A percentile compares a stretch with the other conserved stretches of the same genome.
Conservation (phyloP, 1,139 yeast species). For the Pichia sp. region DNA sequence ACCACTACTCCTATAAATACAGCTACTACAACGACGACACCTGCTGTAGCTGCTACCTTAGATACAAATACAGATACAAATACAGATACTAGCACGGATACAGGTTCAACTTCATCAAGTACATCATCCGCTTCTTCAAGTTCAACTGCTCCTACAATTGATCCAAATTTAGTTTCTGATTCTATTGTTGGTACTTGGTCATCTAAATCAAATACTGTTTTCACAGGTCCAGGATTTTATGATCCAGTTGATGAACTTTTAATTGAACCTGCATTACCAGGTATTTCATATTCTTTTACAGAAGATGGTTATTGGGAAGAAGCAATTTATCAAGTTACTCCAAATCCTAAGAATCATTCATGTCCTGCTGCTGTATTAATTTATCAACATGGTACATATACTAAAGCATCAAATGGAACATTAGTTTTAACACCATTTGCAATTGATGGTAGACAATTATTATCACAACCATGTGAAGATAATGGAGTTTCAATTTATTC, state of each 20-base stretch:
- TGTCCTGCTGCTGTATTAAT: constrained; percentile 81
- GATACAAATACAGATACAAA: not conserved
- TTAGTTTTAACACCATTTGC: constrained; percentile 64
- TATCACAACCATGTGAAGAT: constrained; percentile 77
- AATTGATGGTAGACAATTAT: constrained; percentile 89
- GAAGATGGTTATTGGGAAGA: constrained; percentile 87
- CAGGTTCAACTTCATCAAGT: constrained; percentile 1
- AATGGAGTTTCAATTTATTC: constrained; percentile 53
- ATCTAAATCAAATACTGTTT: constrained; percentile 86
- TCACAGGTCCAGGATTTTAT: constrained; percentile 95
- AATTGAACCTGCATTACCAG: constrained; percentile 94
- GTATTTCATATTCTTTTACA: constrained; percentile 87
- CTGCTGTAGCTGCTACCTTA: not conserved
- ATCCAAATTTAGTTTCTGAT: constrained; percentile 15
- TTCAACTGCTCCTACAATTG: not conserved
- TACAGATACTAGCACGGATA: not conserved
- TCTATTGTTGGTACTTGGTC: constrained; percentile 86
- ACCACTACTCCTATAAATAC: constrained; percentile 1
- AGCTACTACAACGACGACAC: constrained; percentile 6
- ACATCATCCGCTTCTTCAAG: constrained; percentile 3
- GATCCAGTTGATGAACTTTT: constrained; percentile 93
- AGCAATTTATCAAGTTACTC: constrained; percentile 72
- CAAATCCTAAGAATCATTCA: constrained; percentile 66
- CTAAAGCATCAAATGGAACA: constrained; percentile 57
- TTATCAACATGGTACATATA: constrained; percentile 85